phyloP scores from a whole-genome alignment of 2,329 filamentous ascomycete genomes.

The Epichloe elymi region DNA sequence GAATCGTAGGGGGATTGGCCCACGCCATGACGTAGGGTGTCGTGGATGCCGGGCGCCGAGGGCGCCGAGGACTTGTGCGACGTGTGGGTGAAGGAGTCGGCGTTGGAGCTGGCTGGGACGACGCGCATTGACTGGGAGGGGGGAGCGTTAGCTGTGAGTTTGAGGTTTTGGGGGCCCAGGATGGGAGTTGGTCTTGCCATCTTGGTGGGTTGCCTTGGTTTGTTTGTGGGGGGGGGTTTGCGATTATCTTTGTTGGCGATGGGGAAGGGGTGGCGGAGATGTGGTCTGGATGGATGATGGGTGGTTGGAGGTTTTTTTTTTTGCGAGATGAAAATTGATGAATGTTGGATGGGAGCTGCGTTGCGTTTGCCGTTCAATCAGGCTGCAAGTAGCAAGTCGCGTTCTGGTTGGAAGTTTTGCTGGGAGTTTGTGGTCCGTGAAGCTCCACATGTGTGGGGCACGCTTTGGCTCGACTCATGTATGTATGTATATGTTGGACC shows the following conservation, averaged over 20 bases:
- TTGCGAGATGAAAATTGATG: neutral
- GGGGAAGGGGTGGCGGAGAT: neutral
- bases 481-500: no score
- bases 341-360: conserved; percentile 1
- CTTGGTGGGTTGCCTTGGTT: conserved; percentile 16
- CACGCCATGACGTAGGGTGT: conserved; percentile 78
- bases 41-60: conserved; percentile 84
- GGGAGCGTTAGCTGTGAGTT: conserved; percentile 8
- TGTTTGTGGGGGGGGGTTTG: neutral
- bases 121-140: conserved; percentile 69
- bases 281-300: conserved; percentile 6
- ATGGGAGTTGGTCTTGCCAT: conserved; percentile 30
- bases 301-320: neutral
- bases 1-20: conserved; percentile 43
- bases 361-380: conserved; percentile 5
- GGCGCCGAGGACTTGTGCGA: conserved; percentile 57
- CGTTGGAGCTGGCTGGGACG: conserved; percentile 56
- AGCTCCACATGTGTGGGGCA: no score
- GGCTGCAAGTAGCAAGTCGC: conserved; percentile 17
- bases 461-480: no score
- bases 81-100: conserved; percentile 52
- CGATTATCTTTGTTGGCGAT: neutral
- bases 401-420: conserved; percentile 6
- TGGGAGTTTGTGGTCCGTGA: neutral
- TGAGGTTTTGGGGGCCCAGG: neutral